phyloP scores from a whole-genome alignment of 805 yeast genomes.

The Tetrapisispora arboricola region DNA sequence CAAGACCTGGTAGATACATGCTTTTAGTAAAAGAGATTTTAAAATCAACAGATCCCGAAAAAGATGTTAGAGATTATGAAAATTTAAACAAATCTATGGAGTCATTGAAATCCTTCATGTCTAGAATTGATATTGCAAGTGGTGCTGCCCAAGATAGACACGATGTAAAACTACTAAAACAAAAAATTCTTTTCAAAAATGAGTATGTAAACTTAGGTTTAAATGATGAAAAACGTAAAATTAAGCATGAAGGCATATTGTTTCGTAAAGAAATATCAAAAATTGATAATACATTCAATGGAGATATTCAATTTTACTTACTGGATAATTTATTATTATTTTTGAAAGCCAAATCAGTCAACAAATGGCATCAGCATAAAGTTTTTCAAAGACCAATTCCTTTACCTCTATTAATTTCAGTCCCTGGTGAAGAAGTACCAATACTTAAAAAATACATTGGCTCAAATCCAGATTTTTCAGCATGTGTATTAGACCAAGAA shows the following conservation, averaged over 20 bases:
- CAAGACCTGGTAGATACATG: slow-evolving; percentile 92
- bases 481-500: slow-evolving; percentile 22
- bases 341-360: slow-evolving; percentile 75
- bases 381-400: slow-evolving; percentile 88
- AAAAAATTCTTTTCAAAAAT: slow-evolving; percentile 70
- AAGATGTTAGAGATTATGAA: slow-evolving; percentile 35
- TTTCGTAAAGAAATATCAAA: slow-evolving; percentile 26
- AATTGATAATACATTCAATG: slow-evolving; percentile 27
- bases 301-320: slow-evolving; percentile 75
- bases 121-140: slow-evolving; percentile 65
- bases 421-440: slow-evolving; percentile 73
- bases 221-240: slow-evolving; percentile 68
- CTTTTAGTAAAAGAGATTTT: slow-evolving; percentile 70
- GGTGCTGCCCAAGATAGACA: slow-evolving; percentile 93
- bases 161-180: slow-evolving; percentile 77
- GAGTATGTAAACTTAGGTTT: slow-evolving; percentile 81
- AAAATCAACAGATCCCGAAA: slow-evolving; percentile 78
- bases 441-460: slow-evolving; percentile 38
- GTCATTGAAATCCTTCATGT: slow-evolving; percentile 63
- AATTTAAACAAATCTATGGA: slow-evolving; percentile 62
- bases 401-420: slow-evolving; percentile 59
- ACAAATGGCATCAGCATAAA: slow-evolving; percentile 82
- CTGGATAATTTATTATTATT: slow-evolving; percentile 83
- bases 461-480: slow-evolving; percentile 24
- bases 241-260: slow-evolving; percentile 34